These are phyloP conservation scores for Phytophthora agathidicida DNA, from an alignment of 352 stramenopile species.

Conservation along the genomic window DNA sequence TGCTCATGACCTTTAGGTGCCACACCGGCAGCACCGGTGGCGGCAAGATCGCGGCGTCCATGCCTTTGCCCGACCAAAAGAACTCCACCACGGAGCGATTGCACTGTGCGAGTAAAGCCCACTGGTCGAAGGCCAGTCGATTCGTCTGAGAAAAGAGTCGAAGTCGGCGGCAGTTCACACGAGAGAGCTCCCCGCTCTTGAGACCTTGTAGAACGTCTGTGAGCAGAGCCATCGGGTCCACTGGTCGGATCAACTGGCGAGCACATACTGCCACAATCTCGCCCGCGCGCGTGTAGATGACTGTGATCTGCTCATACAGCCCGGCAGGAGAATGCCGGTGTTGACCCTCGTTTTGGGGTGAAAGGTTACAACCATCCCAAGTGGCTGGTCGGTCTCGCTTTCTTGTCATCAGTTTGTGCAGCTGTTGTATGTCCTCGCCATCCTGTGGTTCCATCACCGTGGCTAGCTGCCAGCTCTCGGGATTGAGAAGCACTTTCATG, in stretches of 20 bases:
- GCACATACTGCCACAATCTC: conserved; percentile 64
- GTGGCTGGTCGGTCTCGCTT: conserved; percentile 2
- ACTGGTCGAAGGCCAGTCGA: conserved; percentile 54
- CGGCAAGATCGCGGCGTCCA: neutral
- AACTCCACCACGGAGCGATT: conserved; percentile 50
- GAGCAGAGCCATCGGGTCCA: conserved; percentile 38
- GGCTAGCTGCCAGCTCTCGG: conserved; percentile 65
- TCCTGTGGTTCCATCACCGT: conserved; percentile 29
- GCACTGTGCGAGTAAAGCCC: conserved; percentile 39
- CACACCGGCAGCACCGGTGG: conserved; percentile 35
- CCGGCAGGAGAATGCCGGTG: conserved; percentile 16
- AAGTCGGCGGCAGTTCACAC: conserved; percentile 53
- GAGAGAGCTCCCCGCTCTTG: conserved; percentile 24
- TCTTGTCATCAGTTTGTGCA: conserved; percentile 20
- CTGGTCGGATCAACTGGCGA: conserved; percentile 55
- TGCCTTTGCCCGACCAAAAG: conserved; percentile 27
- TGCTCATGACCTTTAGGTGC: conserved; percentile 52
- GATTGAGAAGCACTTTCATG: conserved; percentile 52
- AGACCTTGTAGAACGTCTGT: conserved; percentile 41
- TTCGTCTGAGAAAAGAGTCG: conserved; percentile 62
- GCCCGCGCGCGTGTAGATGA: conserved; percentile 45
- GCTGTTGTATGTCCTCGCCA: conserved; percentile 3
- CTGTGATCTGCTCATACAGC: conserved; percentile 59
- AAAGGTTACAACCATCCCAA: neutral
- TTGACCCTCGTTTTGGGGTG: no score